A percentile compares a stretch with the other conserved stretches of the same genome.
Evolutionary conservation across 2,329 filamentous ascomycete species (phyloP).

Genomic region (Meredithiella fracta): DNA sequence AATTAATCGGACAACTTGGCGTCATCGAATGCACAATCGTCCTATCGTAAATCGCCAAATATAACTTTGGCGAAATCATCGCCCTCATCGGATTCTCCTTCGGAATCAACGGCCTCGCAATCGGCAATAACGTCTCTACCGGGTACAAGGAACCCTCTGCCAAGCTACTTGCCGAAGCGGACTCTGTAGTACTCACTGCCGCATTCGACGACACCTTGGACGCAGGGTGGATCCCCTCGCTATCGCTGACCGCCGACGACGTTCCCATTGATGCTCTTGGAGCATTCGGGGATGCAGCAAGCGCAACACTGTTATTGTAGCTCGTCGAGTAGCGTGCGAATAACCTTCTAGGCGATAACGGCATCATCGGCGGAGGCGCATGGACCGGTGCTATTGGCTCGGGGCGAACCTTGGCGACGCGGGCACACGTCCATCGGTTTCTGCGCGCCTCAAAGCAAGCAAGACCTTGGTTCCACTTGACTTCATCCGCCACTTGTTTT

Average conservation of each 20-base stretch:
- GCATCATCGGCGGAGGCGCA: conserved; percentile 24
- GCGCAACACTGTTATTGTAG: conserved; percentile 23
- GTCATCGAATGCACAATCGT: conserved; percentile 65
- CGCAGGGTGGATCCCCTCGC: conserved; percentile 23
- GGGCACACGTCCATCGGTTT: conserved; percentile 74
- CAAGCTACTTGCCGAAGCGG: background rate
- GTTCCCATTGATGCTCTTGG: conserved; percentile 5
- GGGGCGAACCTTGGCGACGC: conserved; percentile 36
- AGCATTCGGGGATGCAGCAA: conserved; percentile 18
- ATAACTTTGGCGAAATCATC: conserved; percentile 56
- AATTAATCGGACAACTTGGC: conserved; percentile 75
- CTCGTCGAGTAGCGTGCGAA: conserved; percentile 31
- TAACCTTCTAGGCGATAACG: conserved; percentile 32
- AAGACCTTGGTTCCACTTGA: conserved; percentile 65
- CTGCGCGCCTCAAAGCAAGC: conserved; percentile 62
- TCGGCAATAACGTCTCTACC: conserved; percentile 49
- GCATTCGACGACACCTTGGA: conserved; percentile 23
- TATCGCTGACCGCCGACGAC: conserved; percentile 16
- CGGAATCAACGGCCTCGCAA: conserved; percentile 58
- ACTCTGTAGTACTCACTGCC: conserved; percentile 20
- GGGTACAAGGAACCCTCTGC: conserved; percentile 24
- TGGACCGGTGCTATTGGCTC: conserved; percentile 24
- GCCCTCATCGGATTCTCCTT: conserved; percentile 58
- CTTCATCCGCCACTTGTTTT: conserved; percentile 44
- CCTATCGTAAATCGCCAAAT: conserved; percentile 77